These are phyloP conservation scores for Kodamaea neixiangensis DNA, from an alignment of 805 yeast species.

Conservation along the genomic window DNA sequence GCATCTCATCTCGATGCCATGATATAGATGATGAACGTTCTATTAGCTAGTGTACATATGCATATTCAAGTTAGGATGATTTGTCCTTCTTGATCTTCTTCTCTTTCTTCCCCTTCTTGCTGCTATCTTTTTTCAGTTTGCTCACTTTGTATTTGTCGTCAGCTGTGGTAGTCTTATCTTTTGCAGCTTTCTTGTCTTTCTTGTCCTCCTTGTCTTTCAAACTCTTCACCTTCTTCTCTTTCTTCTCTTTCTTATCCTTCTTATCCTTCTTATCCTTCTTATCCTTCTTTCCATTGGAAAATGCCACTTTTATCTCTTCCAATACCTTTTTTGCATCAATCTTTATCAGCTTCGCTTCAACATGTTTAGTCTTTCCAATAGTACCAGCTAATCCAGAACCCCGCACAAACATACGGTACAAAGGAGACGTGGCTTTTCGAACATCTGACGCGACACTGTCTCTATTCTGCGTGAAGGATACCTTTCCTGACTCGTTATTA, in stretches of 20 bases:
- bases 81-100: constrained; percentile 15
- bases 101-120: constrained; percentile 16
- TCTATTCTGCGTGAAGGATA: constrained; percentile 55
- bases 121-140: constrained; percentile 17
- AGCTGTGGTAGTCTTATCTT: not conserved
- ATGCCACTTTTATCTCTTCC: constrained; percentile 14
- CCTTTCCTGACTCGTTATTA: constrained; percentile 29
- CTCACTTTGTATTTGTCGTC: constrained; percentile 13
- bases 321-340: constrained; percentile 21
- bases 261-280: constrained; percentile 23
- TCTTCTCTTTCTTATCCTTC: constrained; percentile 21
- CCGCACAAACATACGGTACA: constrained; percentile 81
- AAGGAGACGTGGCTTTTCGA: constrained; percentile 61
- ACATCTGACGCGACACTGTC: constrained; percentile 49
- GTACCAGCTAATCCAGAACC: constrained; percentile 89
- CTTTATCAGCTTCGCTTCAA: constrained; percentile 15
- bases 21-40: not conserved
- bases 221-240: constrained; percentile 19
- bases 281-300: constrained; percentile 21
- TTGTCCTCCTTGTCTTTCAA: constrained; percentile 4
- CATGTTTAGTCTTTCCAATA: constrained; percentile 43
- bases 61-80: constrained; percentile 18
- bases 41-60: constrained; percentile 6
- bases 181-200: constrained; percentile 2
- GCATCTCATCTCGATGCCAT: not conserved